These are phyloP conservation scores for Rhynchospora breviuscula DNA, from an alignment of 176 grass and related monocot genomes.

Conservation along the genomic window DNA sequence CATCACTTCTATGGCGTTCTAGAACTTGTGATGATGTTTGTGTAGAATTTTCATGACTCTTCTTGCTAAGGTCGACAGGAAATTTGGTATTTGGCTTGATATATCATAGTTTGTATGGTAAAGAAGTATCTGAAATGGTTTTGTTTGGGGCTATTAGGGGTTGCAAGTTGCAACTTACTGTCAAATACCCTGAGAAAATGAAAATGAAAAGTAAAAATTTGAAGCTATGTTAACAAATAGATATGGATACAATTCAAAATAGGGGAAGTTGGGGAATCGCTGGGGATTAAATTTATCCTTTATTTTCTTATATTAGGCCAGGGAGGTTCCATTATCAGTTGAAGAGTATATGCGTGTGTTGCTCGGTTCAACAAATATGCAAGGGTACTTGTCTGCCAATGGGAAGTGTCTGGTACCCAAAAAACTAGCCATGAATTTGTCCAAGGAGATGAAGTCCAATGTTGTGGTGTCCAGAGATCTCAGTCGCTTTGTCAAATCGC, in stretches of 20 bases:
- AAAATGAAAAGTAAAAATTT: no score
- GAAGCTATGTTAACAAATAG: neutral
- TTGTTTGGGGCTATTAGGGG: neutral
- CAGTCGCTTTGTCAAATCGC: constrained; percentile 32
- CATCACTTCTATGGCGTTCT: neutral
- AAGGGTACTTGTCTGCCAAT: constrained; percentile 44
- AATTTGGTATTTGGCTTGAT: no score
- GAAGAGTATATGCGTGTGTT: constrained; percentile 36
- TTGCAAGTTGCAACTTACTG: neutral
- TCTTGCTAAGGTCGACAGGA: neutral
- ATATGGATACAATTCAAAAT: neutral
- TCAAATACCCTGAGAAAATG: no score
- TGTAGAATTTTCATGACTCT: neutral
- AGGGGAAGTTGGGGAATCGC: neutral
- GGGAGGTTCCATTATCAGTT: constrained; percentile 14
- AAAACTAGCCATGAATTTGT: constrained; percentile 31
- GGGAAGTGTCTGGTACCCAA: constrained; percentile 58
- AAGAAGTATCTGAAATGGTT: neutral
- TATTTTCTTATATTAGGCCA: constrained; percentile 11
- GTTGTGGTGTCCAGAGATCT: constrained; percentile 45
- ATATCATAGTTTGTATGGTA: neutral
- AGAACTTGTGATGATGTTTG: neutral
- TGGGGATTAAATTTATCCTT: neutral
- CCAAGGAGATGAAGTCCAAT: constrained; percentile 44
- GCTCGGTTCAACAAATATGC: constrained; percentile 33